These are phyloP conservation scores for Malus hybrid DNA, from an alignment of 331 rosid genomes.

Conservation along the genomic window DNA sequence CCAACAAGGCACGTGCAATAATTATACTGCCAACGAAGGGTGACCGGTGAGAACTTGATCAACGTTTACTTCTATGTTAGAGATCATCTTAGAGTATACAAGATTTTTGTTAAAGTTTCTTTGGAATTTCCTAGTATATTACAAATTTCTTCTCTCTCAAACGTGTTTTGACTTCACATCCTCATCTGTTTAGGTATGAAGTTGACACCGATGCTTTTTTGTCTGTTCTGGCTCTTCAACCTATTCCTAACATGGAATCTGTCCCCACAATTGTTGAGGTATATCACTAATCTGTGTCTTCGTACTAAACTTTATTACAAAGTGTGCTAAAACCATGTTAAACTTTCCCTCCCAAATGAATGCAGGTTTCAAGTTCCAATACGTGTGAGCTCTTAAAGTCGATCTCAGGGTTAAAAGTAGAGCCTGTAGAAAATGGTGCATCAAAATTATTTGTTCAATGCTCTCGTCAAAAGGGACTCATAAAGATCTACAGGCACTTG, in stretches of 20 bases:
- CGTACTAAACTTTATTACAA: neutral
- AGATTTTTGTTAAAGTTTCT: neutral
- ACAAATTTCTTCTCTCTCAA: slow-evolving; percentile 6
- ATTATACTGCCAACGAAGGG: slow-evolving; percentile 87
- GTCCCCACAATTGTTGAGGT: slow-evolving; percentile 94
- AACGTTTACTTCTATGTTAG: slow-evolving; percentile 3
- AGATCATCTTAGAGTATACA: slow-evolving; percentile 9
- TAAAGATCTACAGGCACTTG: slow-evolving; percentile 95
- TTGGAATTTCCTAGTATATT: neutral
- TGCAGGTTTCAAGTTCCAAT: slow-evolving; percentile 85
- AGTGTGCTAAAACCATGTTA: slow-evolving; percentile 1
- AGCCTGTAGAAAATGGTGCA: slow-evolving; percentile 87
- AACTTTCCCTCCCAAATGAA: slow-evolving; percentile 16
- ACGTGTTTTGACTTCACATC: slow-evolving; percentile 33
- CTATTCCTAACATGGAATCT: slow-evolving; percentile 70
- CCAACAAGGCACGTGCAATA: slow-evolving; percentile 82
- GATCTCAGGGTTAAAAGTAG: slow-evolving; percentile 75
- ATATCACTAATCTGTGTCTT: slow-evolving; percentile 18
- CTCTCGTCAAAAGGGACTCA: slow-evolving; percentile 94
- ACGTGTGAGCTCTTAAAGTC: slow-evolving; percentile 84
- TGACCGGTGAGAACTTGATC: slow-evolving; percentile 64
- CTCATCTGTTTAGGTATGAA: slow-evolving; percentile 61
- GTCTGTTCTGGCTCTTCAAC: slow-evolving; percentile 92
- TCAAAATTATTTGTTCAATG: slow-evolving; percentile 95
- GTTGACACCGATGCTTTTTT: slow-evolving; percentile 98